These are phyloP conservation scores for Toxicodendron radicans DNA, from an alignment of 345 rosid species.

Conservation along the genomic window DNA sequence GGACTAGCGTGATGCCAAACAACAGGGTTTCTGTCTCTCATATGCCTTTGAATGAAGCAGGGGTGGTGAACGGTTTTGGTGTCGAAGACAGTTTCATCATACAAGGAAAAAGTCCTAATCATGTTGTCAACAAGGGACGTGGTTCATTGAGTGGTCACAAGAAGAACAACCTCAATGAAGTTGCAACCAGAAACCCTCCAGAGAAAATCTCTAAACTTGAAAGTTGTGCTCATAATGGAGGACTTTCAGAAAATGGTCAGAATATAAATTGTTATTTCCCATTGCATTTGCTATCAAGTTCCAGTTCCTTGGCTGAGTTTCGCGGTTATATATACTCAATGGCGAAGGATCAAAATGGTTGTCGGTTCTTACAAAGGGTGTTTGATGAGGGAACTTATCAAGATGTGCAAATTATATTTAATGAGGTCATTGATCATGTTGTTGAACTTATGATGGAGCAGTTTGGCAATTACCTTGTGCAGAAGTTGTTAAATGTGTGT, in stretches of 20 bases:
- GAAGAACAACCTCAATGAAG: slow-evolving; percentile 31
- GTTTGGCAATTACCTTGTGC: slow-evolving; percentile 62
- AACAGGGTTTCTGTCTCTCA: slow-evolving; percentile 30
- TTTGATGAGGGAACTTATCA: slow-evolving; percentile 46
- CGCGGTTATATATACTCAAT: slow-evolving; percentile 42
- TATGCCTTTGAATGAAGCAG: slow-evolving; percentile 26
- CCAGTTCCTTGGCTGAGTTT: slow-evolving; percentile 37
- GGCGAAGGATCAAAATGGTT: slow-evolving; percentile 63
- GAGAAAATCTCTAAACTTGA: slow-evolving; percentile 30
- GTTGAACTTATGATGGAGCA: slow-evolving; percentile 54
- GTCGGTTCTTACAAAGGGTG: slow-evolving; percentile 48
- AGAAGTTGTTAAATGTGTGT: slow-evolving; percentile 49
- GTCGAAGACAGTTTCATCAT: slow-evolving; percentile 41
- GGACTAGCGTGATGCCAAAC: slow-evolving; percentile 20
- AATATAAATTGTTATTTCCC: slow-evolving; percentile 9
- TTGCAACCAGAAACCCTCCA: slow-evolving; percentile 15
- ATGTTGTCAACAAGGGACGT: slow-evolving; percentile 10
- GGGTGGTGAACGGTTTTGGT: slow-evolving; percentile 24
- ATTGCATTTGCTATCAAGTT: slow-evolving; percentile 24
- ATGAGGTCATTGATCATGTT: slow-evolving; percentile 39
- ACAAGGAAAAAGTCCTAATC: slow-evolving; percentile 35
- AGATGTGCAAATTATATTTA: slow-evolving; percentile 35
- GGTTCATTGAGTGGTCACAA: slow-evolving; percentile 24
- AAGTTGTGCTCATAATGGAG: slow-evolving; percentile 17
- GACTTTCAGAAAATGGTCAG: slow-evolving; percentile 23